Evolutionary conservation across 176 grass and related monocot genomes (phyloP).

Genomic region (Lolium multiflorum): DNA sequence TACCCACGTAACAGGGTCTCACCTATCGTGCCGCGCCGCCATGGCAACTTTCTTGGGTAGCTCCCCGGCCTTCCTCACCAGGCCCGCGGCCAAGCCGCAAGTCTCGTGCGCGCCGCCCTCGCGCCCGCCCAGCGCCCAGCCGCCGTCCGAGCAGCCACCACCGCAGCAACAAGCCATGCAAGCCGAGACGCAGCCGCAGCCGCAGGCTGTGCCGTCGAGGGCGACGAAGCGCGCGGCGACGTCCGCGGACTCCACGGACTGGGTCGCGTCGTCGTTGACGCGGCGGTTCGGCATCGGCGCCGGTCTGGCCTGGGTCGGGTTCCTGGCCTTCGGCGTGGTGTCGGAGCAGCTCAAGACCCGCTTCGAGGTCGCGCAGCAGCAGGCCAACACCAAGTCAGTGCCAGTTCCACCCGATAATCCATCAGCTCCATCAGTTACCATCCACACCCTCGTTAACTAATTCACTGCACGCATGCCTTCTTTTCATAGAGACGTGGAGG

Average conservation of each 20-base stretch:
- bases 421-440: neutral
- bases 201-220: slow-evolving; percentile 21
- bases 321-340: slow-evolving; percentile 85
- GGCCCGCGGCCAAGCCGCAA: slow-evolving; percentile 61
- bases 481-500: slow-evolving; percentile 67
- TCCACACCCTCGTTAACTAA: neutral
- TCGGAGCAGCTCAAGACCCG: slow-evolving; percentile 99
- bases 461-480: neutral
- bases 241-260: slow-evolving; percentile 76
- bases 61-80: slow-evolving; percentile 66
- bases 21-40: neutral
- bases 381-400: slow-evolving; percentile 91
- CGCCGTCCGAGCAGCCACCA: slow-evolving; percentile 25
- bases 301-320: slow-evolving; percentile 90
- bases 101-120: slow-evolving; percentile 71
- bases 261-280: slow-evolving; percentile 84
- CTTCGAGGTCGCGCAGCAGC: slow-evolving; percentile 86
- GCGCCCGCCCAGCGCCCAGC: slow-evolving; percentile 54
- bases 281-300: slow-evolving; percentile 91
- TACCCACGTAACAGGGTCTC: neutral
- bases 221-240: slow-evolving; percentile 49
- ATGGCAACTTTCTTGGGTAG: slow-evolving; percentile 82
- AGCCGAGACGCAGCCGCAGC: slow-evolving; percentile 24
- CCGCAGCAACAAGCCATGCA: slow-evolving; percentile 54
- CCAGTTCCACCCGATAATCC: neutral